A percentile compares a stretch with the other conserved stretches of the same genome.
phyloP scores from a whole-genome alignment of 495 filamentous ascomycete genomes.

The Aspergillus leporis region DNA sequence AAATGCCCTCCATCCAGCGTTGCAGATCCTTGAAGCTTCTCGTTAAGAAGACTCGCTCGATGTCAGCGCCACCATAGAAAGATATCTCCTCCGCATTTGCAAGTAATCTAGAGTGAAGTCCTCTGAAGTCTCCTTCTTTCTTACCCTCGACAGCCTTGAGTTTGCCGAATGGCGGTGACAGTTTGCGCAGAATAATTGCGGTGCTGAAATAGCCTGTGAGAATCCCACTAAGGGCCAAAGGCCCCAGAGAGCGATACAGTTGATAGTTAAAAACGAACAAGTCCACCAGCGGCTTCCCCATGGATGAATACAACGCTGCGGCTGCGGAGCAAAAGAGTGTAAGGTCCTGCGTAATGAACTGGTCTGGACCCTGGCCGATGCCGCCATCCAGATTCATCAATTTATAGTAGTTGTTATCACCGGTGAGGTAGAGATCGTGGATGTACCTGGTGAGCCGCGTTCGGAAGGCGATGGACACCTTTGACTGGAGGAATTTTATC shows the following conservation, averaged over 20 bases:
- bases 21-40: slow-evolving; percentile 88
- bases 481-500: slow-evolving; percentile 98
- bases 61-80: slow-evolving; percentile 93
- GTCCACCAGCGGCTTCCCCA: slow-evolving; percentile 95
- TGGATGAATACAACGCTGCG: slow-evolving; percentile 89
- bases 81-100: slow-evolving; percentile 99
- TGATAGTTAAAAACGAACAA: slow-evolving; percentile 97
- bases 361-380: slow-evolving; percentile 87
- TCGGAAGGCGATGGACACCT: slow-evolving; percentile 97
- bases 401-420: slow-evolving; percentile 95
- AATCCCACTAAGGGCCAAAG: slow-evolving; percentile 82
- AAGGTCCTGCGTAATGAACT: slow-evolving; percentile 97
- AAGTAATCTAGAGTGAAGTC: slow-evolving; percentile 84
- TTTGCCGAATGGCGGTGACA: slow-evolving; percentile 95
- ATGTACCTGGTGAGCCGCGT: slow-evolving; percentile 96
- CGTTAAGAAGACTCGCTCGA: slow-evolving; percentile 86
- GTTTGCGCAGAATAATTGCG: slow-evolving; percentile 77
- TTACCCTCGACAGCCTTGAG: slow-evolving; percentile 93
- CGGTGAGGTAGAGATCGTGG: slow-evolving; percentile 94
- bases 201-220: slow-evolving; percentile 90
- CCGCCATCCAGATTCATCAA: slow-evolving; percentile 91
- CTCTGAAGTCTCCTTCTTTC: slow-evolving; percentile 90
- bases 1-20: slow-evolving; percentile 94
- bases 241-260: slow-evolving; percentile 87
- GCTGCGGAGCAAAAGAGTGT: slow-evolving; percentile 92